Evolutionary conservation across 108 stramenopile genomes (phyloP).

Genomic region (Cylindrotheca fusiformis): DNA sequence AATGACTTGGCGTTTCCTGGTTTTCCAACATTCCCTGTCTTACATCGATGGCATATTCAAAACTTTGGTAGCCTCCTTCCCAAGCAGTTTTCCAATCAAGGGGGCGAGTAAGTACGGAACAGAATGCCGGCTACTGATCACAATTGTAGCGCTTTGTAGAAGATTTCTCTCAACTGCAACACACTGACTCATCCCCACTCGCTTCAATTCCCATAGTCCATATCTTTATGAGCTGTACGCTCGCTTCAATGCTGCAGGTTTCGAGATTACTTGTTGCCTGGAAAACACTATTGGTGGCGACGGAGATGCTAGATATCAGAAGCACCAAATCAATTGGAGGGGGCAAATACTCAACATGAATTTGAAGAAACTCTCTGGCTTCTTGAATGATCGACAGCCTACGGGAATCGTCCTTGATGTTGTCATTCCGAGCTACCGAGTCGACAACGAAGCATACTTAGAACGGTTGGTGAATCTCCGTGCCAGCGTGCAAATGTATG

Average conservation of each 20-base stretch:
- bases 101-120: no score
- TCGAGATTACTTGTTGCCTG: not conserved
- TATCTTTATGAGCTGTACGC: conserved; percentile 23
- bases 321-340: conserved; percentile 20
- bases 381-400: not conserved
- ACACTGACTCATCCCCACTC: no score
- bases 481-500: conserved; percentile 18
- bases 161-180: no score
- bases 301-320: conserved; percentile 22
- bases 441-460: conserved; percentile 19
- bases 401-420: conserved; percentile 34
- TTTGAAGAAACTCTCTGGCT: not conserved
- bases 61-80: conserved; percentile 28
- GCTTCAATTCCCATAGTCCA: no score
- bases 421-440: conserved; percentile 35
- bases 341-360: conserved; percentile 13
- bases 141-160: no score
- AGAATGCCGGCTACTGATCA: no score
- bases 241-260: conserved; percentile 14
- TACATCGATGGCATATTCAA: conserved; percentile 20
- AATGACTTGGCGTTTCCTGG: conserved; percentile 32
- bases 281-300: conserved; percentile 29
- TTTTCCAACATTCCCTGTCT: conserved; percentile 35
- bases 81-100: conserved; percentile 26
- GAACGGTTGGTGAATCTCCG: conserved; percentile 12